Percentiles rank a stretch among this genome's conserved stretches.
Evolutionary conservation across 805 yeast genomes (phyloP).

Genomic region (Torulaspora quercuum): DNA sequence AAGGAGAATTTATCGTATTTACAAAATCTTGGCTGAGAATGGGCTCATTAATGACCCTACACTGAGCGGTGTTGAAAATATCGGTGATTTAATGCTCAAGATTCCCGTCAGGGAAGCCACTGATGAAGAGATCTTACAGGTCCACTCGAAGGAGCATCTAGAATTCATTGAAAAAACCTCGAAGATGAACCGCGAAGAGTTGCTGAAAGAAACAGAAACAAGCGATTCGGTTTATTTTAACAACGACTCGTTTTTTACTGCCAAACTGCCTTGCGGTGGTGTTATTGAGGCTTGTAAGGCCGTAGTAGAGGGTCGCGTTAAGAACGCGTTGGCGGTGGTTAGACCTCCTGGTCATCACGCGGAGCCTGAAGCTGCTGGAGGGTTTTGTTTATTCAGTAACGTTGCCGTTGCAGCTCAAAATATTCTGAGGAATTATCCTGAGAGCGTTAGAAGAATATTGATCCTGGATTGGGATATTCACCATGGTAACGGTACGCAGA

Average conservation of each 20-base stretch:
- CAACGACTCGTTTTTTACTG: constrained; percentile 82
- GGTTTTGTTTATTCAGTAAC: constrained; percentile 91
- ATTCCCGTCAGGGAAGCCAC: constrained; percentile 89
- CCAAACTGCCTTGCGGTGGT: constrained; percentile 93
- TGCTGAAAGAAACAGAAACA: constrained; percentile 77
- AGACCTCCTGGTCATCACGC: constrained; percentile 99
- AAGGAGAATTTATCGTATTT: constrained; percentile 87
- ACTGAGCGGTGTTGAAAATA: constrained; percentile 60
- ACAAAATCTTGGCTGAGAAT: constrained; percentile 89
- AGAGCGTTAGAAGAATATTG: constrained; percentile 75
- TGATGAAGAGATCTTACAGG: constrained; percentile 77
- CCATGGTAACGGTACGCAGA: constrained; percentile 98
- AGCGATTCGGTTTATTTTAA: constrained; percentile 96
- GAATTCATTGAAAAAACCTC: constrained; percentile 72
- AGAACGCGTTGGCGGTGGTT: constrained; percentile 89
- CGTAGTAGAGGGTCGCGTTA: constrained; percentile 87
- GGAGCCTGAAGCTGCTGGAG: constrained; percentile 95
- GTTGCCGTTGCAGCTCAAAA: constrained; percentile 96
- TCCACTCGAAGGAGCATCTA: constrained; percentile 80
- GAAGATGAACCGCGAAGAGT: constrained; percentile 68
- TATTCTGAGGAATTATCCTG: constrained; percentile 79
- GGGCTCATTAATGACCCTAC: constrained; percentile 82
- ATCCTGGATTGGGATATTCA: constrained; percentile 98
- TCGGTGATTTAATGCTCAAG: constrained; percentile 84
- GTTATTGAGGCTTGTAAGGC: constrained; percentile 95